Evolutionary conservation across 2,329 filamentous ascomycete genomes (phyloP), one percentile per base, ranked within the genome.

Genomic region (Sclerotinia nivalis): DNA sequence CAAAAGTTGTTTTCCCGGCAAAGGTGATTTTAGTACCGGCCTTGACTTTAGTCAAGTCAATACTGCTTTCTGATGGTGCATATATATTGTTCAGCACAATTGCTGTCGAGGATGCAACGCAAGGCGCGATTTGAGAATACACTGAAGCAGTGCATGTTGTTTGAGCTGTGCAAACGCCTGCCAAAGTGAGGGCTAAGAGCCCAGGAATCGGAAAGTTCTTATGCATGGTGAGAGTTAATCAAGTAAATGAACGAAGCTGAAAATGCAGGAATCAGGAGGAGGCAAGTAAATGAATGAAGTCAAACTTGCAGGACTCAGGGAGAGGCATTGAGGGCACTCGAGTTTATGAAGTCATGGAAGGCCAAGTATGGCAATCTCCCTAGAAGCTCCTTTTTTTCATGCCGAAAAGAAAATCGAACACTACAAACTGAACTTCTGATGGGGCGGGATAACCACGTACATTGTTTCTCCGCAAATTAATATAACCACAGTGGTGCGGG

Each of bases 1-100:
- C 76, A 60, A 78, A 77, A 4, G 76, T 76, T 18, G 89, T 91
- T 18, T 81, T 86, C 37, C 89, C 89, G 66, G 86, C 80, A 79
- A 91, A 91, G 71, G 85, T 87, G 71, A 91, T 82, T 37, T 77
- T 82, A 20, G 86, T 85, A 71, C 83, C 84, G 28, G 80, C 77
- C 22, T 83, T 81, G 58, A 89, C 80, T 45, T 82, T 80, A 12
- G 86, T 84, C 64, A 89, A 77, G 74, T 89, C 85, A 3, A 90
- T 83, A 8, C 85, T 88, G 40, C 80, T 80, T 37, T 85, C 85
- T 2, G 85, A 82, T 4, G 88, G 88, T 15, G 88, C 87, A n/a
- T 79, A 78, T 55, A 90, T 84, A 72, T 83, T 81, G 71, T 82
- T 82, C n/a, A 90, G 80, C 15, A 82, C 79, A 71, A 90, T 88